A percentile compares a stretch with the other conserved stretches of the same genome.
These are phyloP conservation scores for Claviceps paspali DNA, from an alignment of 2,329 filamentous ascomycete species.

Conservation along the genomic window DNA sequence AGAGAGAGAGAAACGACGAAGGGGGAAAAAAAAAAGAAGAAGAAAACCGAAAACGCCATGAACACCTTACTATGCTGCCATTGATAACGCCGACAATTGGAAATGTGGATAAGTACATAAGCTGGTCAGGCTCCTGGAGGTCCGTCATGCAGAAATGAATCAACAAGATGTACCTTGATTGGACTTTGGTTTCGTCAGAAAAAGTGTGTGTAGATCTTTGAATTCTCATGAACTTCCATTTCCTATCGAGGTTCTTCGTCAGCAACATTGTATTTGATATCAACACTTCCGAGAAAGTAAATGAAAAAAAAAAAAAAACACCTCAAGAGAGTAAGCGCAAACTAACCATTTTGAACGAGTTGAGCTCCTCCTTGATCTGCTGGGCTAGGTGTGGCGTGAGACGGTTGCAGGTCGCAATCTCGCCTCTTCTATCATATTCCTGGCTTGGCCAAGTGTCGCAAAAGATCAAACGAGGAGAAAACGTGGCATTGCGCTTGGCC, in stretches of 20 bases:
- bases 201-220: constrained; percentile 99
- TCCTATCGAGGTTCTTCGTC: constrained; percentile 41
- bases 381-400: constrained; percentile 93
- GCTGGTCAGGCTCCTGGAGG: constrained; percentile 14
- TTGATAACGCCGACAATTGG: constrained; percentile 35
- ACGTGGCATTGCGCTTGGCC: constrained; percentile 53
- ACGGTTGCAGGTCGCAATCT: constrained; percentile 95
- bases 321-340: not conserved
- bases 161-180: constrained; percentile 11
- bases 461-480: constrained; percentile 87
- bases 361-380: constrained; percentile 98
- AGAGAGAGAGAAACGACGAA: constrained; percentile 2
- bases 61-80: constrained; percentile 45
- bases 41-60: constrained; percentile 31
- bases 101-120: constrained; percentile 37
- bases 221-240: constrained; percentile 98
- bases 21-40: constrained; percentile 11
- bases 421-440: constrained; percentile 90
- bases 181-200: constrained; percentile 51
- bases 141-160: constrained; percentile 14
- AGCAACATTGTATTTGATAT: not conserved
- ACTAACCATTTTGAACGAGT: constrained; percentile 84
- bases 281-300: not conserved
- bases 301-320: not conserved
- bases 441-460: constrained; percentile 92